Base-by-base conservation (phyloP, 768 basidiomycete species). In the Tricholomella constricta region DNA sequence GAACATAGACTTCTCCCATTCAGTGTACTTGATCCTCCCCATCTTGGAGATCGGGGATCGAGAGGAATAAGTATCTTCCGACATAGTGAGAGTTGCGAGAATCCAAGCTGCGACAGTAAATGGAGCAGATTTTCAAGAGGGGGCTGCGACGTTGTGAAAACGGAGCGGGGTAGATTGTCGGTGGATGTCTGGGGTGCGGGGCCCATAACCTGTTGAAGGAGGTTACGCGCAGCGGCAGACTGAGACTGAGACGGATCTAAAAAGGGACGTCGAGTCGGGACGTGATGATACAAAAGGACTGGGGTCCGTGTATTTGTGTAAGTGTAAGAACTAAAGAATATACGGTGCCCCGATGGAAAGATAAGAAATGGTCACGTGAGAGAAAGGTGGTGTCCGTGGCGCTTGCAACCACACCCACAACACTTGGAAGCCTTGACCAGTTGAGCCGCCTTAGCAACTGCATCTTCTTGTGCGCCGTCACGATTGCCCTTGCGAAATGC, bases 1-100 rank as follows among this genome's bases (percentile, higher is more conserved):
- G 22, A 27, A 49, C 25, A 49, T 37, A 26, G n/a, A n/a, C 20
- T 42, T 23, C 27, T 52, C 51, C 51, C 51, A 52, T 45, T 52
- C 34, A 11, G 35, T 4, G 17, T 52, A 52, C 32, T 45, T 52
- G 51, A 52, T 52, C 34, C 15, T 17, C 15, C 51, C 43, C 12
- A 51, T 40, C 29, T 51, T 51, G 5, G 25, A 10, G 15, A 50
- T 26, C 11, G 27, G 48, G 14, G 37, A 50, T 6, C 17, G 37
- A 23, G 17, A 25, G 20, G 48, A 25, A 19, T n/a, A 17, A 17
- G 37, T 34, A 25, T 50, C 26, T 10, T 41, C 48, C 19, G 20
- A 38, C 29, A 50, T 29, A 29, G 29, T 50, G 31, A 14, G 20
- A 17, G 47, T 7, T 26, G 22, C 8, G 47, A 22, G 10, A 17